Evolutionary conservation across 208 protist genomes (phyloP), one percentile per base, ranked within the genome.

Genomic region (Leishmania martiniquensis): DNA sequence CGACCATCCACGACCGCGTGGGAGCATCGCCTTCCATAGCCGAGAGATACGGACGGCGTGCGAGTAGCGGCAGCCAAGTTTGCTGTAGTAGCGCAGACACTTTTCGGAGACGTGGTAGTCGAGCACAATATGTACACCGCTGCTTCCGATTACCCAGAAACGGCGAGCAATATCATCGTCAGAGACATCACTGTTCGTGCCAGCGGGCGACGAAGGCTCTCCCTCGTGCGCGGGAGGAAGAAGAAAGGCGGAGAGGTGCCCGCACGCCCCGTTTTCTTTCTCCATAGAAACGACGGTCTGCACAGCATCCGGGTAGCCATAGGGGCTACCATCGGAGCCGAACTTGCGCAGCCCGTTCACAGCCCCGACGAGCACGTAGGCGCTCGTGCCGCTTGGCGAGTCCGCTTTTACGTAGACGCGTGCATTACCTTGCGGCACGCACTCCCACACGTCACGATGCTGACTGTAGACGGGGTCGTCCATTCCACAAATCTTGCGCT

Each of bases 261-360:
- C 88, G 52, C 88, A 82, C 69, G 90, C 90, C 0, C 90, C 87
- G 55, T 88, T 89, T 52, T 90, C 88, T 49, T 86, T 85, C 54
- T 94, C 90, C 34, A 92, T 29, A 1, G 83, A 83, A 20, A 92
- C 57, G 20, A 85, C 87, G 49, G 75, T 70, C 47, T 78, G 77
- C 59, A 88, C 71, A 54, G 66, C 66, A 6, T 77, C 76, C 13
- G 76, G 72, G 67, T 81, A 80, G 72, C 78, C 85, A 74, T 87
- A 87, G 71, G 57, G 29, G 59, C 55, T 74, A 69, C 85, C 85
- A 34, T 70, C 76, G 71, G 81, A 85, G 80, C 85, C 82, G 55
- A 94, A 94, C 83, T 94, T 94, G 29, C 90, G 88, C 44, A 94
- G 79, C 4, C 90, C 90, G n/a, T 91, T 80, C 13, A 90, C 78